phyloP scores from a whole-genome alignment of 2,329 filamentous ascomycete genomes.

The Colletotrichum sp. region DNA sequence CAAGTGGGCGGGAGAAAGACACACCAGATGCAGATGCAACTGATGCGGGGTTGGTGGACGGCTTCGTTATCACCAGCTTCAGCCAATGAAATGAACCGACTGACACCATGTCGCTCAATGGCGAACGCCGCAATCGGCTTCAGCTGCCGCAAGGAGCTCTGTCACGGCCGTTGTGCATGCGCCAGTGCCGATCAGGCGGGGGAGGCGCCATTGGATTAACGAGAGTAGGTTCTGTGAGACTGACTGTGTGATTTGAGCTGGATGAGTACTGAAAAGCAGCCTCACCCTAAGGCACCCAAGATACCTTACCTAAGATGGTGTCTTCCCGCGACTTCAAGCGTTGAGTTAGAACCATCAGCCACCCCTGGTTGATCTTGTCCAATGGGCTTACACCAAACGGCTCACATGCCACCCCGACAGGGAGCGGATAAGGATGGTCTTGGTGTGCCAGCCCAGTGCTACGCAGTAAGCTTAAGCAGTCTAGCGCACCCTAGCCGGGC shows the following conservation, averaged over 20 bases:
- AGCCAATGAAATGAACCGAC: not conserved
- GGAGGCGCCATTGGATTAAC: not conserved
- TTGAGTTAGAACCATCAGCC: not conserved
- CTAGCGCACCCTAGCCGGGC: not conserved
- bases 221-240: not conserved
- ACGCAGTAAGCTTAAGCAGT: constrained; percentile 11
- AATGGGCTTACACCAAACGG: constrained; percentile 21
- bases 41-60: not conserved
- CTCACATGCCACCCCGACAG: constrained; percentile 10
- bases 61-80: not conserved
- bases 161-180: constrained; percentile 4
- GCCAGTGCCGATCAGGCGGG: constrained; percentile 5
- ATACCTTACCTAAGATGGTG: too few species aligned
- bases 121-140: constrained; percentile 5
- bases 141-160: not conserved
- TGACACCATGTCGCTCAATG: not conserved
- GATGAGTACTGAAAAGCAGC: not conserved
- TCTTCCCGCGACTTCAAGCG: not conserved
- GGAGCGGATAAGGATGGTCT: not conserved
- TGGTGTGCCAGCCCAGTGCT: not conserved
- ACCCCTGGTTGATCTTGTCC: not conserved
- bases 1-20: not conserved
- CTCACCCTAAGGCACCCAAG: not conserved
- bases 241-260: not conserved
- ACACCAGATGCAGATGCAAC: not conserved